Base-by-base conservation (phyloP, 1,284 basidiomycete genomes). In the Phellinidium pouzarii region DNA sequence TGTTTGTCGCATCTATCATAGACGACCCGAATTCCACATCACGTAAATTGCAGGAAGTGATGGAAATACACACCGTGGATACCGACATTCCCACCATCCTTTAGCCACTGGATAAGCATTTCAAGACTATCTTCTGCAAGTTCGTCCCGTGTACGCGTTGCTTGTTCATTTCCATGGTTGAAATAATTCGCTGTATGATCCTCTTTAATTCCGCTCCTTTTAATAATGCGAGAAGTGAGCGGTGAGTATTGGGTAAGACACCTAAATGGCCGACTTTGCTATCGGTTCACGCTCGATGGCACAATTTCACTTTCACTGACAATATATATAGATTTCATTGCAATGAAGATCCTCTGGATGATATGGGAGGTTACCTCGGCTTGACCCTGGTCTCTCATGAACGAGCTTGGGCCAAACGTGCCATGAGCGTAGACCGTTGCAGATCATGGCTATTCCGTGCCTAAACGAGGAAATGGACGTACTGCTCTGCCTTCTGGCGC, bases 161-260 rank as follows among this genome's bases (percentile, higher is more conserved):
- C 95, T 54, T 88, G 79, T 14, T 76, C 74, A 64, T 99, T 97
- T 53, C 83, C 74, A 53, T 93, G 87, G 66, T 88, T 93, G 70
- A 99, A 99, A 70, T 92, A 99, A 6, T 77, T 79, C 0, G 94
- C 87, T 0, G 87, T 92, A 65, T 99, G 96, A 64, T 96, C 90
- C 63, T 93, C 92, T 59, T 82, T 83, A 59, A 87, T 75, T 27
- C 93, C 92, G 55, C 80, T 81, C 68, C 84, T 84, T 34, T 34
- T 11, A 14, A 11, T 34, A 34, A 34, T 11, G 7, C 31, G 31
- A 34, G 7, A 11, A 34, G 2, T 34, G 31, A 34, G 31, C 14
- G 14, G 14, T 14, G 6, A 34, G 6, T 34, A 34, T 11, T 3
- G 31, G 31, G 14, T 8, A 14, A 3, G 31, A 34, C 3, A 14